Evolutionary conservation across 164 flowering plant genomes (phyloP).

Genomic region (Piper longum): DNA sequence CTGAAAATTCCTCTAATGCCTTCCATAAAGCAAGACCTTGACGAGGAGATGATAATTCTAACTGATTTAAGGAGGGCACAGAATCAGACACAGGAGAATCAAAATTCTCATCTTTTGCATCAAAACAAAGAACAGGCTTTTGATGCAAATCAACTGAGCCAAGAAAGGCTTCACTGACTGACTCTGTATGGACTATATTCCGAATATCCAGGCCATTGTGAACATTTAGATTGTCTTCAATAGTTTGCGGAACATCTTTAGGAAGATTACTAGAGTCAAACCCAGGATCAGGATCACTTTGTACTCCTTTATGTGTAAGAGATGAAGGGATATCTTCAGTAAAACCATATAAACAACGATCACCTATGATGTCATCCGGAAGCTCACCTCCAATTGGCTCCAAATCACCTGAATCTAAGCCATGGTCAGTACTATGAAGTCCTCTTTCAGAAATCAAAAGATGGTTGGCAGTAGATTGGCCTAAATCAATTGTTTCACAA

Average conservation of each 20-base stretch:
- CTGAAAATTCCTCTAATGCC: conserved; percentile 25
- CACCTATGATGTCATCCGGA: conserved; percentile 13
- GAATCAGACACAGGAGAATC: conserved; percentile 31
- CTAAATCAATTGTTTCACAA: conserved; percentile 17
- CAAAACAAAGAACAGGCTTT: conserved; percentile 15
- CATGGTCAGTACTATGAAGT: conserved; percentile 19
- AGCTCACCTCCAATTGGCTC: conserved; percentile 15
- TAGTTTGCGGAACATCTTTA: conserved; percentile 16
- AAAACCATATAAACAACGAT: conserved; percentile 14
- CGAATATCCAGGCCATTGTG: conserved; percentile 14
- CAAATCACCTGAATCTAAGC: conserved; percentile 12
- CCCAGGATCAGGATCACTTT: conserved; percentile 6
- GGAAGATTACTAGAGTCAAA: conserved; percentile 18
- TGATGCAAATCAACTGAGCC: conserved; percentile 17
- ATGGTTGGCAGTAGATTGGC: conserved; percentile 23
- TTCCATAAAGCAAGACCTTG: conserved; percentile 41
- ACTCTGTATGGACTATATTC: conserved; percentile 19
- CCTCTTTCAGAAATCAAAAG: conserved; percentile 33
- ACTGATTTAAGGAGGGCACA: conserved; percentile 27
- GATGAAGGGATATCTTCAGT: conserved; percentile 12
- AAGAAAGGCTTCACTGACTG: conserved; percentile 15
- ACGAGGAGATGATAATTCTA: conserved; percentile 37
- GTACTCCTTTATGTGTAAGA: conserved; percentile 8
- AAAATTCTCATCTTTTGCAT: conserved; percentile 16
- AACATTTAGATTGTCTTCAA: conserved; percentile 18